Base-by-base conservation (phyloP, 202 grass and related monocot genomes). In the Musa balbisiana region DNA sequence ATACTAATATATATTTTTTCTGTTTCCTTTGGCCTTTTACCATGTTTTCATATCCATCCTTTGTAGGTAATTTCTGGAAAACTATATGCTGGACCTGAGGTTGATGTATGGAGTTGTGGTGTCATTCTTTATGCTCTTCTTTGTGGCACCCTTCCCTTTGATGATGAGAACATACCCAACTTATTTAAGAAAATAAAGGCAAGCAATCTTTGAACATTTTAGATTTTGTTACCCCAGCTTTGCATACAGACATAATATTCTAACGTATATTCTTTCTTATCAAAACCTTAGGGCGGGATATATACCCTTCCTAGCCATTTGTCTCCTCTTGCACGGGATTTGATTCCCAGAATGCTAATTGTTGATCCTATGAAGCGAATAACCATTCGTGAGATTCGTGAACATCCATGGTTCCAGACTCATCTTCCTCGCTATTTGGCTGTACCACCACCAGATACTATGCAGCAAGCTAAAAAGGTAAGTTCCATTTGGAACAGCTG, bases 141-240 rank as follows among this genome's bases (percentile, higher is more conserved):
- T 67, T 97, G 93, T 85, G 93, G 90, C 49, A 97, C 93, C 55
- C 86, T 97, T 82, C 93, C 93, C 71, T 97, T 92, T 85, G 93
- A 97, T 76, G 90, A 97, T 54, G 93, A 97, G 78, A 97, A 97
- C 62, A 97, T 97, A 56, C 90, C 93, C 6, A 97, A 97, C 71
- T 88, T 97, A 56, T 97, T 97, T 83, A 97, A 93, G 86, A 97
- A 97, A 89, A 97, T 97, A 82, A 97, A 97, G 88, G 93, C 87
- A 77, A 80, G 82, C 20, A 72, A 77, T 26, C 51, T 43, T 85
- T 5, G 55, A 51, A 8, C 29, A 14, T 62, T 26, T 51, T 65
- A 27, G 23, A 67, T 15, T 58, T 20, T 21, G 33, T 66, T 53
- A 3, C 67, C 67, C 26, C 74, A 33, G 79, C 74, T 8, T 4